Base-by-base conservation (phyloP, 169 alveolate species). In the Pseudocohnilembus persalinus region DNA sequence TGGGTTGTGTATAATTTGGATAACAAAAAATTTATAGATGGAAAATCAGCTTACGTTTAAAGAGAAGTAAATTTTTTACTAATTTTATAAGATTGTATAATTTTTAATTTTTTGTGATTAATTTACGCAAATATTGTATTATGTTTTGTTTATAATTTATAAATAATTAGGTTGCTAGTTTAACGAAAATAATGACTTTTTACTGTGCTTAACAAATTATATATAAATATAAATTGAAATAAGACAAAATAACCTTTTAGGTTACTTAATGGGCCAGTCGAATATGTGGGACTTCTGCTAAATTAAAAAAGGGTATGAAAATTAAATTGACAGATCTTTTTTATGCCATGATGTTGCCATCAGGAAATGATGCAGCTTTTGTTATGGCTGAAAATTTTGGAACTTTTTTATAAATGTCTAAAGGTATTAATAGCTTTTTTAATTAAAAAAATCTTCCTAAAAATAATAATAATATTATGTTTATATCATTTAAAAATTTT, bases 341-440 rank as follows among this genome's bases (percentile, higher is more conserved):
- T 29, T 90, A 89, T 88, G 96, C 90, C 0, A 34, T 93, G 31
- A 88, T 93, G 94, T 88, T 93, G 28, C 96, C 96, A 28, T 83
- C 92, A 11, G 96, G 96, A 28, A 93, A 93, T 83, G 96, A 93
- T 88, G 96, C 96, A 15, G 68, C 68, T 49, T 49, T 49, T 20
- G 68, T 49, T 49, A 49, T 49, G 4, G 68, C 68, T 49, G 68
- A 49, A 49, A 49, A 49, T 49, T 11, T 49, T 4, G 68, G 68
- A 49, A 49, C 68, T 20, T 49, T 49, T 49, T 49, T 49, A 49
- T 49, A 4, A 4, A 11, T 49, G 20, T 49, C 68, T 11, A 49
- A 49, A 11, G 68, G 68, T 49, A 49, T 11, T 49, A 49, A 49
- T 49, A 11, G 26, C 4, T 49, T 11, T 49, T 11, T 11, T 11